Percentiles rank a stretch among this genome's conserved stretches.
Conservation (phyloP, 2,329 filamentous ascomycete species). For the Epichloe brachyelytri region DNA sequence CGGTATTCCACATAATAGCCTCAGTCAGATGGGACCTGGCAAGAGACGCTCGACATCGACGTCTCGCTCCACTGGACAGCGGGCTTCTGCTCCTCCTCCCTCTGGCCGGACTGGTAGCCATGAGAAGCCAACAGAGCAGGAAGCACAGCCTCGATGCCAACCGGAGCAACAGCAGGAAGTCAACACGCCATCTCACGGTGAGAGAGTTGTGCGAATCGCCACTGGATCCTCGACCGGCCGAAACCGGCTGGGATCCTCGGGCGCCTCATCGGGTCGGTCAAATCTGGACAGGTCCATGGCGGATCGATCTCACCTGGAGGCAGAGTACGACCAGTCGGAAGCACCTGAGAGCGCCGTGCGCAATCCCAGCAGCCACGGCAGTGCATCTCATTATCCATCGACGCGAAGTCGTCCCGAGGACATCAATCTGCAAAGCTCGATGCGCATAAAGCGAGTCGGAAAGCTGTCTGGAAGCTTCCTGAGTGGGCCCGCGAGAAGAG, state of each 20-base stretch:
- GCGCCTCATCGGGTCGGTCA: constrained; percentile 24
- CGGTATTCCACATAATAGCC: constrained; percentile 33
- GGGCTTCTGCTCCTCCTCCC: constrained; percentile 17
- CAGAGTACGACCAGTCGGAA: constrained; percentile 33
- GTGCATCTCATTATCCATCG: constrained; percentile 38
- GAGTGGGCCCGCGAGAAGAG: constrained; percentile 66
- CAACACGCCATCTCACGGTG: constrained; percentile 40
- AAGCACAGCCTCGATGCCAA: constrained; percentile 14
- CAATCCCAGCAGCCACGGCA: constrained; percentile 36
- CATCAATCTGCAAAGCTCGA: constrained; percentile 57
- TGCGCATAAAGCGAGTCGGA: constrained; percentile 65
- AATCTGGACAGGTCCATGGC: constrained; percentile 19
- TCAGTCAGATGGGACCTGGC: constrained; percentile 25
- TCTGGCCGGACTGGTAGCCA: constrained; percentile 27
- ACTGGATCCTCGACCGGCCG: constrained; percentile 36
- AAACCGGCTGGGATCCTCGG: constrained; percentile 23
- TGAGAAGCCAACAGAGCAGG: constrained; percentile 29
- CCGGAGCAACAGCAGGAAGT: constrained; percentile 27
- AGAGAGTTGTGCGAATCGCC: constrained; percentile 42
- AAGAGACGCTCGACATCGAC: constrained; percentile 39
- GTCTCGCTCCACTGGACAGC: constrained; percentile 21
- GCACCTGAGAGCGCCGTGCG: constrained; percentile 37
- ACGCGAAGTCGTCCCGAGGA: constrained; percentile 45
- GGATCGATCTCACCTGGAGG: constrained; percentile 24
- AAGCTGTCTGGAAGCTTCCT: constrained; percentile 66